These are phyloP conservation scores for Wallacemonas sp. DNA, from an alignment of 208 protist species.

Conservation along the genomic window DNA sequence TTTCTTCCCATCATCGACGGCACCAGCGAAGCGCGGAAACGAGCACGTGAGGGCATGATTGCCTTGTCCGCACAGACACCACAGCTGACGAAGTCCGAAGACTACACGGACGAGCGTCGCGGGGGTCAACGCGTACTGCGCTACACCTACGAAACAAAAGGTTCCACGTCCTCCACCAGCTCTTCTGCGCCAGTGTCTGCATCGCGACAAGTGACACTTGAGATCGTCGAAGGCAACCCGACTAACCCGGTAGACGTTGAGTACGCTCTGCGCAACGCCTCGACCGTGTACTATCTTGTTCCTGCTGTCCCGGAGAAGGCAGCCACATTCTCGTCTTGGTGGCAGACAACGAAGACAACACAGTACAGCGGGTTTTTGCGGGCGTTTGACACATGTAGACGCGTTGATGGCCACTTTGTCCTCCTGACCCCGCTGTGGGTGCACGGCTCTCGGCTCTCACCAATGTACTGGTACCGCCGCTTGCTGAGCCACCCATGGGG, in stretches of 20 bases:
- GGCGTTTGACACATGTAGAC: constrained; percentile 50
- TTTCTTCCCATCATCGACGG: constrained; percentile 50
- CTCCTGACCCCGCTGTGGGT: constrained; percentile 63
- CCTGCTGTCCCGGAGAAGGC: constrained; percentile 29
- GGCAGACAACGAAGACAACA: background rate
- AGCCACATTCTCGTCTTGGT: background rate
- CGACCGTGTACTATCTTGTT: constrained; percentile 50
- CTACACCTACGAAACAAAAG: constrained; percentile 22
- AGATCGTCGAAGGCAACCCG: constrained; percentile 56
- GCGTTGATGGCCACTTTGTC: constrained; percentile 69
- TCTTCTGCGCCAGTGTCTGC: background rate
- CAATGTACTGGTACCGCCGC: constrained; percentile 62
- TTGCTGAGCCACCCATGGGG: constrained; percentile 32
- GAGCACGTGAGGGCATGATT: constrained; percentile 11
- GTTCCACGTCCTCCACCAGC: background rate
- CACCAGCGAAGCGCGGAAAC: constrained; percentile 19
- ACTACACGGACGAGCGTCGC: constrained; percentile 15
- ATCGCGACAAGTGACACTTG: constrained; percentile 23
- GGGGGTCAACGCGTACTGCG: constrained; percentile 27
- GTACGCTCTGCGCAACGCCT: constrained; percentile 49
- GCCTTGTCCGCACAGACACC: constrained; percentile 4
- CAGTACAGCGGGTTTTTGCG: constrained; percentile 43
- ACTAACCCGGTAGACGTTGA: constrained; percentile 32
- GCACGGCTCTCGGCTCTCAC: constrained; percentile 39
- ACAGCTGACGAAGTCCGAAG: constrained; percentile 11